Base-by-base conservation (phyloP, 2,329 filamentous ascomycete genomes). In the Xylariaceae sp. region DNA sequence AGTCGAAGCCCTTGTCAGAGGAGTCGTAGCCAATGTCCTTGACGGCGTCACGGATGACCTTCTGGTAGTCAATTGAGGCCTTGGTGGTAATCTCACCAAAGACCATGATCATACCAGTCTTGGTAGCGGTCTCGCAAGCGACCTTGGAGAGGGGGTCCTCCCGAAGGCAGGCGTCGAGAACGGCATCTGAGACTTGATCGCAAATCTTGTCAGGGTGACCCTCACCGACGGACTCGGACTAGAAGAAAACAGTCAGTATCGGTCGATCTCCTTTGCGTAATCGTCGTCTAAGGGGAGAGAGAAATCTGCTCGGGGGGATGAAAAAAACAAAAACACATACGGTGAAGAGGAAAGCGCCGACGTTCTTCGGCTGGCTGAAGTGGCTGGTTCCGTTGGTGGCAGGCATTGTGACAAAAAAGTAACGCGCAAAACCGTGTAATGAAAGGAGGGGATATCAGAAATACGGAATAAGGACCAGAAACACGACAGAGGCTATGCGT, bases 91-190 rank as follows among this genome's bases (percentile, higher is more conserved):
- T 99, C 78, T 99, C 94, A 79, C 92, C 92, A 67, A 96, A 96
- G 76, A 96, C 88, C 94, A 99, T 97, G 78, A 99, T 84, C 94
- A 99, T 90, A 78, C 94, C 94, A 70, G 94, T 99, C 90, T 99
- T 99, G 82, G 94, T 96, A 73, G 94, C 94, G 69, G 93, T 97
- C 85, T 99, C 94, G 80, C 94, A 99, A 76, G 94, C 94, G 71
- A 97, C 89, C 85, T 97, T 99, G 83, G 94, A 97, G 74, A 97
- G 86, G 68, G 93, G 93, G 77, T 99, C 94, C 79, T 94, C 89
- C 65, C 83, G 82, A 74, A 99, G 83, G 82, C 94, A 97, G 80
- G 94, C 94, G 84, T 99, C 94, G 82, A 99, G 92, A 73, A 99
- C 86, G 72, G 94, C 93, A 82, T 99, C 94, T 65, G 93, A 97